Conservation (phyloP, 192 early-diverging fungal species). For the Backusella mclennaniae region DNA sequence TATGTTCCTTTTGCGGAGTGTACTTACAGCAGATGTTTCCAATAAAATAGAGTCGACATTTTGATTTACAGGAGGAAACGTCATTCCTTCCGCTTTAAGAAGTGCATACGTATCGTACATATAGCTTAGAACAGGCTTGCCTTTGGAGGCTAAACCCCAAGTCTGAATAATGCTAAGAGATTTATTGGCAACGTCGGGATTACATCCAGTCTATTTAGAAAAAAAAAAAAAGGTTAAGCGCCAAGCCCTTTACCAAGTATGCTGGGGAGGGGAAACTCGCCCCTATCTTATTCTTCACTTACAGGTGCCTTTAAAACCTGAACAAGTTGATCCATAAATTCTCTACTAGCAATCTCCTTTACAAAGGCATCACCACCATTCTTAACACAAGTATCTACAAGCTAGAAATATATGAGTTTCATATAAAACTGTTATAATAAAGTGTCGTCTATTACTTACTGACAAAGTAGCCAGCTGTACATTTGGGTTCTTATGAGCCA, state of each 20-base stretch:
- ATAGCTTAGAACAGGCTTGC: constrained; percentile 78
- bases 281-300: constrained; percentile 22
- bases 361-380: constrained; percentile 89
- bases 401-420: constrained; percentile 34
- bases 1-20: neutral
- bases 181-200: constrained; percentile 76
- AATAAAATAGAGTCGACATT: constrained; percentile 65
- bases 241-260: no score
- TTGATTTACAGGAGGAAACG: constrained; percentile 71
- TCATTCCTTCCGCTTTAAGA: constrained; percentile 75
- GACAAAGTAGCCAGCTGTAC: constrained; percentile 88
- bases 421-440: neutral
- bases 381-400: constrained; percentile 93
- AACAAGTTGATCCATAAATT: constrained; percentile 87
- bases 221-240: neutral
- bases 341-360: constrained; percentile 80
- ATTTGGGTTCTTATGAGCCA: constrained; percentile 92
- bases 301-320: constrained; percentile 57
- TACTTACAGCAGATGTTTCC: constrained; percentile 80
- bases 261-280: no score
- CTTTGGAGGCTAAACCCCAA: constrained; percentile 84
- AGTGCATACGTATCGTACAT: constrained; percentile 77
- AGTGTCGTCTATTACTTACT: constrained; percentile 35
- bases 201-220: constrained; percentile 49
- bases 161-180: constrained; percentile 80